These are phyloP conservation scores for Mucor irregularis DNA, from an alignment of 371 early-diverging fungal genomes.

Conservation along the genomic window DNA sequence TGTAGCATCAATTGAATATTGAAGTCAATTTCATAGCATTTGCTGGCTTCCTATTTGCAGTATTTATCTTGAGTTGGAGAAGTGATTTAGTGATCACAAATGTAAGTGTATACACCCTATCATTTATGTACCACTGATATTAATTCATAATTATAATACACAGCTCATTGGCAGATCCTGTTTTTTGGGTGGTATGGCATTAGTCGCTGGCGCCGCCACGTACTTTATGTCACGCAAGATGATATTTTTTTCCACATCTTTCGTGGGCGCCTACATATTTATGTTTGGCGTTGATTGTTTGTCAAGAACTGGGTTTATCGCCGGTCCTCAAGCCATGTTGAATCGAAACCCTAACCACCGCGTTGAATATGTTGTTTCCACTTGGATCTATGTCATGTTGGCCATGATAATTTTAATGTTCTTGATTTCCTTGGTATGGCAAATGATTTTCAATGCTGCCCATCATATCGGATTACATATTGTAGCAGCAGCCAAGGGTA, in stretches of 20 bases:
- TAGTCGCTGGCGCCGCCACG: conserved; percentile 1
- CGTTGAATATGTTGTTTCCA: conserved; percentile 6
- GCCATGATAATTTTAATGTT: conserved; percentile 20
- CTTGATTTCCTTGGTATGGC: conserved; percentile 20
- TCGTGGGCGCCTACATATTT: conserved; percentile 34
- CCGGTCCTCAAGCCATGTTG: conserved; percentile 15
- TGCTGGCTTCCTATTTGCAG: conserved; percentile 21
- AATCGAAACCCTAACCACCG: conserved; percentile 12
- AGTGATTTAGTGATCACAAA: conserved; percentile 17
- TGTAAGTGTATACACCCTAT: conserved; percentile 7
- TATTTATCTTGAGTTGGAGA: conserved; percentile 21
- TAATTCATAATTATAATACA: background rate
- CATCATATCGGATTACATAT: conserved; percentile 15
- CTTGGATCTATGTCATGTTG: conserved; percentile 18
- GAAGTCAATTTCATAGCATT: conserved; percentile 6
- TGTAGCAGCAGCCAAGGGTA: conserved; percentile 18
- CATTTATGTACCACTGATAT: too few relatives aligned
- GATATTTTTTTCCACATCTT: conserved; percentile 29
- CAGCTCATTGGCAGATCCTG: conserved; percentile 19
- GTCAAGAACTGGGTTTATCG: conserved; percentile 19
- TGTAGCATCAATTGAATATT: background rate
- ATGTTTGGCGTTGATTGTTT: conserved; percentile 37
- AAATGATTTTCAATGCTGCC: conserved; percentile 20
- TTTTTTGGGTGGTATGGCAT: conserved; percentile 23
- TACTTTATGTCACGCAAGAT: conserved; percentile 9